Evolutionary conservation across 352 stramenopile species (phyloP), one percentile per base, ranked within the genome.

Genomic region (Pythium phragmiticola): DNA sequence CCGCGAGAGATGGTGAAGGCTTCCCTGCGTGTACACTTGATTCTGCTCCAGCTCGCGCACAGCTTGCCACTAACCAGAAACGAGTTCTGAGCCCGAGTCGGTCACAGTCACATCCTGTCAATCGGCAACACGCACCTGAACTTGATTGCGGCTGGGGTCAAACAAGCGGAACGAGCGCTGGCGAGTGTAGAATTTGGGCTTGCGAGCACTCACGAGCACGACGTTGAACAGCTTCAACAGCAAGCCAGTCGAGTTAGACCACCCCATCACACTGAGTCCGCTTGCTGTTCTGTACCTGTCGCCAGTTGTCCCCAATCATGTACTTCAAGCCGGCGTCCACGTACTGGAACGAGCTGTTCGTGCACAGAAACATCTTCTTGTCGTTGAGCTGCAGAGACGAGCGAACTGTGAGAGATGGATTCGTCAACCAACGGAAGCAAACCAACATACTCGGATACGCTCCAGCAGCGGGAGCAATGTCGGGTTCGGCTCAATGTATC

Each of bases 321-420:
- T 90, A 97, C 63, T 85, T 87, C 68, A 98, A 88, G 21, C 94
- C 94, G 0, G 90, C 89, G 66, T 98, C 89, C 30, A 97, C 88
- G 77, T 98, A 98, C 72, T 84, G 87, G 76, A 96, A 98, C 16
- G 90, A 93, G 23, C 90, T 98, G 74, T 98, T 98, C 30, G 88
- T 92, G 72, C 93, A 93, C 73, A 98, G 77, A 62, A 98, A 97
- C 28, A 94, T 82, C 57, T 95, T 86, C 72, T 98, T 97, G 11
- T 88, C 90, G 17, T 84, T 84, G 43, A 78, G 59, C 74, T 96
- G 19, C 4, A 30, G 0, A 53, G 21, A 48, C 17, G 14, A 48
- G n/a, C n/a, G 16, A 43, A 43, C 2, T 48, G 42, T 48, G 14
- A 48, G 42, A 30, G 17, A 4, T 13, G 8, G n/a, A 23, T 48